Evolutionary conservation across 208 protist species (phyloP).

Genomic region (Leishmania guyanensis): DNA sequence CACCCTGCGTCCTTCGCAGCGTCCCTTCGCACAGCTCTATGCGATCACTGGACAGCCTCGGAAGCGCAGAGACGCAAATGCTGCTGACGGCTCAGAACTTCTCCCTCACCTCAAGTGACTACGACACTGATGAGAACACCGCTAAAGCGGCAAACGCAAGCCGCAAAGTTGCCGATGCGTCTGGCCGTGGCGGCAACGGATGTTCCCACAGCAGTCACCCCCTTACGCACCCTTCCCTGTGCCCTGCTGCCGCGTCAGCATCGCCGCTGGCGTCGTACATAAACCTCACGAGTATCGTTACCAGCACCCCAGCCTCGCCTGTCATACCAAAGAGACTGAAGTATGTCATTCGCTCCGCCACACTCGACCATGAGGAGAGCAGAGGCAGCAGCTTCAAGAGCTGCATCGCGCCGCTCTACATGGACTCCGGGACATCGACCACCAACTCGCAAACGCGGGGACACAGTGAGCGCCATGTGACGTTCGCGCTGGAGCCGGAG

Average conservation of each 20-base stretch:
- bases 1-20: not conserved
- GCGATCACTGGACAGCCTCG: constrained; percentile 15
- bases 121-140: not conserved
- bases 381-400: not conserved
- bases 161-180: not conserved
- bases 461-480: constrained; percentile 22
- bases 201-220: not conserved
- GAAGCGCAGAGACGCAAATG: constrained; percentile 7
- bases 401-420: not conserved
- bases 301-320: not conserved
- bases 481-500: constrained; percentile 33
- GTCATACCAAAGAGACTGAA: constrained; percentile 22
- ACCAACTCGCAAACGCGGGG: constrained; percentile 6
- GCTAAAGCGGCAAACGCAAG: not conserved
- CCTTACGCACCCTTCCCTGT: not conserved
- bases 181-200: not conserved
- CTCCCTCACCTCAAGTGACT: constrained; percentile 1
- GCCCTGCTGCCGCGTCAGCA: not conserved
- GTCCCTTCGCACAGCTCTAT: constrained; percentile 8
- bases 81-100: constrained; percentile 33
- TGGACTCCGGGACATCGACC: not conserved
- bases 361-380: constrained; percentile 1
- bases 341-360: constrained; percentile 31
- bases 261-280: constrained; percentile 13
- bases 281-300: not conserved